Conservation (phyloP, 768 basidiomycete species). For the Tulasnella calospora region DNA sequence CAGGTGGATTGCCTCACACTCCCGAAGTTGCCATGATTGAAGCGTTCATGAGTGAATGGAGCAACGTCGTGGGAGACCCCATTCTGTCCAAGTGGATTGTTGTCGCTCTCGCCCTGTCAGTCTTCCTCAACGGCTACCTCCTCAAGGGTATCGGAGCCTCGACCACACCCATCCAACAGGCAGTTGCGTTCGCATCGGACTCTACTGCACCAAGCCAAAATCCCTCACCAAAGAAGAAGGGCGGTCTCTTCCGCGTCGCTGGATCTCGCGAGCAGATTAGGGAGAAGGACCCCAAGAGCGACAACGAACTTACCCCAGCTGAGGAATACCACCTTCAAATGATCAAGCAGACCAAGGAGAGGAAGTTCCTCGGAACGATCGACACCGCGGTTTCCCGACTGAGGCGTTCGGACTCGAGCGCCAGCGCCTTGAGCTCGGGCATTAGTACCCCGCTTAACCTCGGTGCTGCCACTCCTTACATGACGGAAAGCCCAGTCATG, state of each 20-base stretch:
- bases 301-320: not conserved
- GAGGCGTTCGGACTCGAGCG: not conserved
- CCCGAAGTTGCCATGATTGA: constrained; percentile 49
- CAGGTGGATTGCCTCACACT: constrained; percentile 29
- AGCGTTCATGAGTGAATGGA: constrained; percentile 87
- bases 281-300: constrained; percentile 4
- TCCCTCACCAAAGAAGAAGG: constrained; percentile 12
- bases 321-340: not conserved
- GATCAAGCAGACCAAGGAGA: constrained; percentile 10
- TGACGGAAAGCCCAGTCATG: constrained; percentile 22
- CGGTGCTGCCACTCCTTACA: constrained; percentile 29
- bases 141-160: constrained; percentile 56
- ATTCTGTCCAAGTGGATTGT: constrained; percentile 94
- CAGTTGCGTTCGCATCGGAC: constrained; percentile 20
- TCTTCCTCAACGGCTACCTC: constrained; percentile 87
- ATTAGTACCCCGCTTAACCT: constrained; percentile 24
- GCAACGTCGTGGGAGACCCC: constrained; percentile 86
- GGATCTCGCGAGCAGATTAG: constrained; percentile 2
- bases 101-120: constrained; percentile 73
- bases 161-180: constrained; percentile 25
- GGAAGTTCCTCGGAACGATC: constrained; percentile 1
- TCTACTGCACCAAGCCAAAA: not conserved
- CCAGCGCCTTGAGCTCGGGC: constrained; percentile 15
- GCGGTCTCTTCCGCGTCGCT: not conserved
- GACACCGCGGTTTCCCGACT: not conserved